Evolutionary conservation across 2,329 filamentous ascomycete genomes (phyloP).

Genomic region (Colletotrichum filicis): DNA sequence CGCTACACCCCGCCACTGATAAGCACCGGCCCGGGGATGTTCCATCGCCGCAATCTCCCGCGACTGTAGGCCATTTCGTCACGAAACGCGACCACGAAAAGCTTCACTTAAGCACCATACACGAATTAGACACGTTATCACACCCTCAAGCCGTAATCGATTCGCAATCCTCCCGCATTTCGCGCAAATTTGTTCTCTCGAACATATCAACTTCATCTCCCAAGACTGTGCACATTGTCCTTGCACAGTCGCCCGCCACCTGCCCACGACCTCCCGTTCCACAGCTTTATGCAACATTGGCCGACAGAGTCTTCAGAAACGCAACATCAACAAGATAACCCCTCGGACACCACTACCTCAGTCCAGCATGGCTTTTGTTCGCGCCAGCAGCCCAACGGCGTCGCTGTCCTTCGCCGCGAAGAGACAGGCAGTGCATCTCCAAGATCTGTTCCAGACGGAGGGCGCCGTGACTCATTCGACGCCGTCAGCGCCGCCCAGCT

Average conservation of each 20-base stretch:
- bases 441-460: slow-evolving; percentile 44
- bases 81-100: slow-evolving; percentile 26
- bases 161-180: slow-evolving; percentile 10
- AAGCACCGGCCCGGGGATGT: slow-evolving; percentile 32
- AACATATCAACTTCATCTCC: slow-evolving; percentile 1
- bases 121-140: slow-evolving; percentile 21
- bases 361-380: slow-evolving; percentile 67
- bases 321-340: slow-evolving; percentile 49
- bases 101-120: slow-evolving; percentile 20
- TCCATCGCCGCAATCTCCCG: slow-evolving; percentile 34
- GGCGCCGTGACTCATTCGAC: slow-evolving; percentile 41
- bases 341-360: slow-evolving; percentile 44
- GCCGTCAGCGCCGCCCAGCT: slow-evolving; percentile 56
- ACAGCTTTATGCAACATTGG: slow-evolving; percentile 75
- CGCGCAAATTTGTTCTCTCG: background rate
- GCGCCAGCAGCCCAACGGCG: slow-evolving; percentile 54
- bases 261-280: slow-evolving; percentile 46
- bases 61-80: slow-evolving; percentile 13
- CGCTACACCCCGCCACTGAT: background rate
- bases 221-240: slow-evolving; percentile 61
- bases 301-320: slow-evolving; percentile 58
- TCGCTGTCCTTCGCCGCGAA: slow-evolving; percentile 45
- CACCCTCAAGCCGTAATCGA: slow-evolving; percentile 10
- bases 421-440: slow-evolving; percentile 50
- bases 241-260: slow-evolving; percentile 60